Conservation (phyloP, 2,329 filamentous ascomycete species). For the Aspergillus clavatus region DNA sequence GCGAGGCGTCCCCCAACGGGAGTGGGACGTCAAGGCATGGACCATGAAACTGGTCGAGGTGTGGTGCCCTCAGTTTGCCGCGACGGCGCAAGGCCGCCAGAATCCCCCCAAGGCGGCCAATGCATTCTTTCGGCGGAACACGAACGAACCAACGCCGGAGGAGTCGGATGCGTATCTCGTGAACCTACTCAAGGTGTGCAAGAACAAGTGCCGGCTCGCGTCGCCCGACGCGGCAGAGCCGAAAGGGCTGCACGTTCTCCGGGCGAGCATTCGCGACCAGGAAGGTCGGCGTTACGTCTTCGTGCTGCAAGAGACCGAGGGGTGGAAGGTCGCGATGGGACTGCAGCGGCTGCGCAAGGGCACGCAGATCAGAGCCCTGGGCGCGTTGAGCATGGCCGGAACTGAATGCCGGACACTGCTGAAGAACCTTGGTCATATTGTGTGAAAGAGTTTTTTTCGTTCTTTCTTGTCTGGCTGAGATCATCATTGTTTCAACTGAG, state of each 20-base stretch:
- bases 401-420: slow-evolving; percentile 18
- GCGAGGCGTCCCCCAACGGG: slow-evolving; percentile 81
- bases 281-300: slow-evolving; percentile 61
- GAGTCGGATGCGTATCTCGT: slow-evolving; percentile 62
- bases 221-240: slow-evolving; percentile 35
- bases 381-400: slow-evolving; percentile 36
- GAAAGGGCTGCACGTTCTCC: slow-evolving; percentile 51
- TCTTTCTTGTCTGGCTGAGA: slow-evolving; percentile 12
- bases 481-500: too few species aligned
- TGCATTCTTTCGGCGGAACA: slow-evolving; percentile 42
- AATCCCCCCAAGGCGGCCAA: slow-evolving; percentile 31
- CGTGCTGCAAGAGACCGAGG: slow-evolving; percentile 54
- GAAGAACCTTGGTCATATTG: slow-evolving; percentile 17
- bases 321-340: slow-evolving; percentile 59
- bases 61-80: slow-evolving; percentile 64
- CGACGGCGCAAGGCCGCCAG: slow-evolving; percentile 29
- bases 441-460: background rate
- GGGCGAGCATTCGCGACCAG: slow-evolving; percentile 54
- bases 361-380: slow-evolving; percentile 51
- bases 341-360: slow-evolving; percentile 54
- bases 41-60: slow-evolving; percentile 90
- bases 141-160: slow-evolving; percentile 54
- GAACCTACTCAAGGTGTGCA: slow-evolving; percentile 61
- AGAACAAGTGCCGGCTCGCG: slow-evolving; percentile 55
- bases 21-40: slow-evolving; percentile 99